Conservation (phyloP, 2,329 filamentous ascomycete species). For the Laburnicola sp. region DNA sequence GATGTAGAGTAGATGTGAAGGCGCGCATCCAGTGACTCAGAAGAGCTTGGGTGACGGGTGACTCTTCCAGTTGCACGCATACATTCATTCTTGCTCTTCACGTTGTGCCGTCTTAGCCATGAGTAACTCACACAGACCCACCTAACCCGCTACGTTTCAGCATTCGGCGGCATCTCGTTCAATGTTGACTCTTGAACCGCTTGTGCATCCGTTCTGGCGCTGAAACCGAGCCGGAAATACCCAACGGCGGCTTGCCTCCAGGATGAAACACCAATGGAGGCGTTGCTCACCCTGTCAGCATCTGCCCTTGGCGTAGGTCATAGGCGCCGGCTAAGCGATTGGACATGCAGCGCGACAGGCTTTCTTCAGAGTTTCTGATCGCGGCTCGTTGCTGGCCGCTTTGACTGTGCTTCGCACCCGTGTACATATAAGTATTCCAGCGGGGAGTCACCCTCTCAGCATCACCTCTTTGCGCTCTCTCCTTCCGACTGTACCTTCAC, state of each 20-base stretch:
- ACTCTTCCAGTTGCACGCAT: too few relatives aligned
- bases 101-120: not conserved
- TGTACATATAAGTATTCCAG: slow-evolving; percentile 6
- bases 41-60: too few relatives aligned
- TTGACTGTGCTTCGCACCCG: slow-evolving; percentile 4
- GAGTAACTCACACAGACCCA: slow-evolving; percentile 5
- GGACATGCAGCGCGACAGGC: slow-evolving; percentile 23
- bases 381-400: not conserved
- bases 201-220: slow-evolving; percentile 7
- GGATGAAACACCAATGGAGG: slow-evolving; percentile 31
- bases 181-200: slow-evolving; percentile 13
- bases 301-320: slow-evolving; percentile 22
- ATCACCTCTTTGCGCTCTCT: slow-evolving; percentile 2
- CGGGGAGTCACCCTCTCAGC: slow-evolving; percentile 4
- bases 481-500: slow-evolving; percentile 8
- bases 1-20: too few relatives aligned
- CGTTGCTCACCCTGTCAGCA: slow-evolving; percentile 7
- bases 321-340: slow-evolving; percentile 36
- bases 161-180: slow-evolving; percentile 13
- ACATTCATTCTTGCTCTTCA: not conserved
- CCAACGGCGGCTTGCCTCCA: slow-evolving; percentile 14
- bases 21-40: too few relatives aligned
- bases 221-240: slow-evolving; percentile 21
- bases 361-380: slow-evolving; percentile 13
- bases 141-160: slow-evolving; percentile 3